A percentile compares a stretch with the other conserved stretches of the same genome.
Conservation (phyloP, 2,329 filamentous ascomycete genomes). For the Colletotrichum higginsianum region DNA sequence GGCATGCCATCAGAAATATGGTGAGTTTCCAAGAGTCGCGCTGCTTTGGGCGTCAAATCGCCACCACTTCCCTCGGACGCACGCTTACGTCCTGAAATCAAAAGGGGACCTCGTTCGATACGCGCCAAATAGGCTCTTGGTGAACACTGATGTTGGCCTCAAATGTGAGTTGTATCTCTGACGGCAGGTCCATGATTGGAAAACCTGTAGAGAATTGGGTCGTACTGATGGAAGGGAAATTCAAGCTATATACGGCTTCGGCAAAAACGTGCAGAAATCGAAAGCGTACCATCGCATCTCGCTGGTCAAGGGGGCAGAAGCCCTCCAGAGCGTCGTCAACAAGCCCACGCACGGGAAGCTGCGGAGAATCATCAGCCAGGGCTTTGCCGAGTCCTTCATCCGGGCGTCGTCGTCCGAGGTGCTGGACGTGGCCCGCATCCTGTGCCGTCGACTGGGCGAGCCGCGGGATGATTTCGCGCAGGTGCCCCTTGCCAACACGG, state of each 20-base stretch:
- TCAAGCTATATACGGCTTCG: neutral
- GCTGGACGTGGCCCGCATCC: too few species aligned
- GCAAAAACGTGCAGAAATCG: conserved; percentile 38
- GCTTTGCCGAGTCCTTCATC: neutral
- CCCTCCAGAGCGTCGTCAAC: neutral
- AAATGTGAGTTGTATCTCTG: conserved; percentile 9
- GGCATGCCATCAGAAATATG: conserved; percentile 52
- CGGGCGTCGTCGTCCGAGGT: too few species aligned
- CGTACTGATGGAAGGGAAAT: too few species aligned
- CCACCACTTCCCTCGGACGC: too few species aligned
- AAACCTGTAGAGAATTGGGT: too few species aligned
- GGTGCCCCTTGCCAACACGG: too few species aligned
- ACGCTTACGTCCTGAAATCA: too few species aligned
- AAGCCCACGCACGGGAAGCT: conserved; percentile 10
- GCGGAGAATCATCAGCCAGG: conserved; percentile 42
- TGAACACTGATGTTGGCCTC: conserved; percentile 32
- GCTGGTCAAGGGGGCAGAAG: conserved; percentile 21
- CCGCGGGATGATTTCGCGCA: too few species aligned
- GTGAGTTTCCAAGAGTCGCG: conserved; percentile 28
- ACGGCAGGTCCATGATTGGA: too few species aligned
- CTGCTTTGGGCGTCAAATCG: neutral
- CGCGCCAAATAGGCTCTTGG: conserved; percentile 46
- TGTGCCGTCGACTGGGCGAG: too few species aligned
- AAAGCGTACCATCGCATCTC: conserved; percentile 22
- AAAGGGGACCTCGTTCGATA: conserved; percentile 45